phyloP scores from a whole-genome alignment of 805 yeast species.

The Saccharomyces kudriavzevii region DNA sequence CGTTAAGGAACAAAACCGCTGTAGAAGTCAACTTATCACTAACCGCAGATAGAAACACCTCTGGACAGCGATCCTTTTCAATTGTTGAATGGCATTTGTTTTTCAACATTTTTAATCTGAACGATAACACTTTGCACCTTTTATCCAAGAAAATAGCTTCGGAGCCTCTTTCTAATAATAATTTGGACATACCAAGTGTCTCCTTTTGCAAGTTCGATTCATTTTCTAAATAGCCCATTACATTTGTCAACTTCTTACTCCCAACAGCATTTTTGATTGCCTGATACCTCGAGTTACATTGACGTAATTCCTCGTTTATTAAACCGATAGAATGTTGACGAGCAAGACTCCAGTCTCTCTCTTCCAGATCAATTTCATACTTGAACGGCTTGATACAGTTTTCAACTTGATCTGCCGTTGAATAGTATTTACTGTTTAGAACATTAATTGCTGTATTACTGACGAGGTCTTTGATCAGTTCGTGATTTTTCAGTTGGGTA shows the following conservation, averaged over 20 bases:
- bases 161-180: conserved; percentile 66
- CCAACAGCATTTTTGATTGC: conserved; percentile 66
- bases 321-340: conserved; percentile 68
- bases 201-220: conserved; percentile 40
- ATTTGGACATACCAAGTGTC: conserved; percentile 75
- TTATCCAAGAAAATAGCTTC: conserved; percentile 76
- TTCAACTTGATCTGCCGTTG: conserved; percentile 97
- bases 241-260: conserved; percentile 73
- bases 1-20: conserved; percentile 85
- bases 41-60: conserved; percentile 84
- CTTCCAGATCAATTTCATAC: conserved; percentile 93
- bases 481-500: conserved; percentile 76
- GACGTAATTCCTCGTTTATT: conserved; percentile 76
- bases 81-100: conserved; percentile 69
- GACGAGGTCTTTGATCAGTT: conserved; percentile 74
- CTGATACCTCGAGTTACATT: conserved; percentile 60
- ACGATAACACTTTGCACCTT: conserved; percentile 56
- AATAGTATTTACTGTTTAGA: conserved; percentile 65
- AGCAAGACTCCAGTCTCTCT: conserved; percentile 82
- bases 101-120: conserved; percentile 70
- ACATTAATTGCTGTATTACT: conserved; percentile 79
- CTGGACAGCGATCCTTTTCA: conserved; percentile 88
- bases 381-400: conserved; percentile 97
- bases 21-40: conserved; percentile 88
- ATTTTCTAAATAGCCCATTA: conserved; percentile 57